Evolutionary conservation across 2,329 filamentous ascomycete genomes (phyloP).

Genomic region (Colletotrichum sp.): DNA sequence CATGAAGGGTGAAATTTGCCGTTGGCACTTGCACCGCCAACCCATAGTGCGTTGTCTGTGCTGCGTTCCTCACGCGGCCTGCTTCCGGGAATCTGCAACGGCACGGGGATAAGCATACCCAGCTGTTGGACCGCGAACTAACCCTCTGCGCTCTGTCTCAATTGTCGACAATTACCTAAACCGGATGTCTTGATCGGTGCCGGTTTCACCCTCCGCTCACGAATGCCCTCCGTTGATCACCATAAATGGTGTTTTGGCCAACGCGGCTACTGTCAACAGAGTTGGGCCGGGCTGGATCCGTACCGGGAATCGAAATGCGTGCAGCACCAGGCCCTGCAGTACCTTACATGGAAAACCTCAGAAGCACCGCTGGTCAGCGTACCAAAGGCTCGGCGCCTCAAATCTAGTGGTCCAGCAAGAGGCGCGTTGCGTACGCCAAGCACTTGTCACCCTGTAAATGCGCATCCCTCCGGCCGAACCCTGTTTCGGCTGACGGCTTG

Average conservation of each 20-base stretch:
- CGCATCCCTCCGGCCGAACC: neutral
- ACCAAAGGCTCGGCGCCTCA: slow-evolving; percentile 1
- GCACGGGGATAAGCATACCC: slow-evolving; percentile 2
- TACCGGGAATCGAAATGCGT: neutral
- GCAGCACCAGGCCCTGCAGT: slow-evolving; percentile 1
- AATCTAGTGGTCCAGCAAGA: neutral
- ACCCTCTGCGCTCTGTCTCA: neutral
- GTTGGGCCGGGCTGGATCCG: neutral
- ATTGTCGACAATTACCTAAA: neutral
- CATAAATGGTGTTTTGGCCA: neutral
- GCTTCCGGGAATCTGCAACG: slow-evolving; percentile 10
- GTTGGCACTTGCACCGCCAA: neutral
- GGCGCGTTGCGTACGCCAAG: slow-evolving; percentile 11
- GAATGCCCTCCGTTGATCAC: neutral
- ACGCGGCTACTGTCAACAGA: neutral
- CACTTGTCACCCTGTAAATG: slow-evolving; percentile 1
- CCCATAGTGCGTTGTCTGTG: slow-evolving; percentile 2
- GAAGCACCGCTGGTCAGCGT: neutral
- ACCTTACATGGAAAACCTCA: slow-evolving; percentile 10
- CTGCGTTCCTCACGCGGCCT: neutral
- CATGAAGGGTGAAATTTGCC: neutral
- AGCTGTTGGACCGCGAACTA: neutral
- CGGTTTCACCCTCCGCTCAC: neutral
- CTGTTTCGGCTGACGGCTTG: neutral
- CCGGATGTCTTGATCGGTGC: neutral